Evolutionary conservation across 192 early-diverging fungal genomes (phyloP).

Genomic region (Gaertneriomyces sp.): DNA sequence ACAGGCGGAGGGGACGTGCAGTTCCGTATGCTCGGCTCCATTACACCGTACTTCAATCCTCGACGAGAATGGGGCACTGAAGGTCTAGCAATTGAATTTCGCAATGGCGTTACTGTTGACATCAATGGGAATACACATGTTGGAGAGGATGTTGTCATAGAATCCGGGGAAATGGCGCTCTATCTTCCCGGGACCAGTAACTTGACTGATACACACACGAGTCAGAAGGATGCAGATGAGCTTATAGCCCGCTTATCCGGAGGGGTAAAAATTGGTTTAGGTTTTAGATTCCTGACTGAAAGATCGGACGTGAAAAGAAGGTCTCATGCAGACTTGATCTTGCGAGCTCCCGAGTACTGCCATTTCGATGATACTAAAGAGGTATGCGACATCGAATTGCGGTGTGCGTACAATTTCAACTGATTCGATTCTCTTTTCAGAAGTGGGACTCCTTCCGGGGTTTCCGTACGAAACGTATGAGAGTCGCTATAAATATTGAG

Average conservation of each 20-base stretch:
- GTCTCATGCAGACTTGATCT: conserved; percentile 36
- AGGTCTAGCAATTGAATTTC: conserved; percentile 40
- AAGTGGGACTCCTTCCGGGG: conserved; percentile 40
- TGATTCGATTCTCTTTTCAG: not conserved
- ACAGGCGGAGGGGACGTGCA: conserved; percentile 42
- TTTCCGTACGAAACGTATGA: conserved; percentile 35
- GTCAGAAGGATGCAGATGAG: conserved; percentile 22
- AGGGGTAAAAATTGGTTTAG: conserved; percentile 38
- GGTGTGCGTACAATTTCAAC: not conserved
- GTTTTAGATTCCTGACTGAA: conserved; percentile 36
- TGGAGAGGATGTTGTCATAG: conserved; percentile 40
- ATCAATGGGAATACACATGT: not conserved
- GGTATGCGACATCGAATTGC: conserved; percentile 4
- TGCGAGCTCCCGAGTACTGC: conserved; percentile 39
- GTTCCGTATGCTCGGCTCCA: conserved; percentile 42
- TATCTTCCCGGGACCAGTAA: conserved; percentile 14
- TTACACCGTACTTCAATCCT: conserved; percentile 45
- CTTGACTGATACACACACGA: not conserved
- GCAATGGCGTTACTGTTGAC: conserved; percentile 39
- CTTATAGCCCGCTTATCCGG: conserved; percentile 38
- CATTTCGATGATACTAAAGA: conserved; percentile 7
- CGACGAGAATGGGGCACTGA: conserved; percentile 41
- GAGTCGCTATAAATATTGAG: conserved; percentile 33
- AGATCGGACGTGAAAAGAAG: conserved; percentile 2
- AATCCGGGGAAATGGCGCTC: conserved; percentile 42